Conservation (phyloP, 768 basidiomycete species). For the Gelatoporia subvermispora region DNA sequence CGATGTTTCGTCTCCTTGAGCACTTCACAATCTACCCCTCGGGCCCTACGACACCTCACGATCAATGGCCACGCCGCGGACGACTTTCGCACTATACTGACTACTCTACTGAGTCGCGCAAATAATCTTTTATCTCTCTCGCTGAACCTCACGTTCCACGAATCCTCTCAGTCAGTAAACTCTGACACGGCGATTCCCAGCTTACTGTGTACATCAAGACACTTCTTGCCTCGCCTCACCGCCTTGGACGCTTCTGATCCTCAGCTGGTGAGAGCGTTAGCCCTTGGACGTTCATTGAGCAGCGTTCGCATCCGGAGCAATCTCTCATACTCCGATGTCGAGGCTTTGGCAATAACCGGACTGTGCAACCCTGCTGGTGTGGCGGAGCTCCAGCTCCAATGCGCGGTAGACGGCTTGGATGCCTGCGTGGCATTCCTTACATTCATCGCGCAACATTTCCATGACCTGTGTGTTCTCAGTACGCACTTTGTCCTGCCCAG, state of each 20-base stretch:
- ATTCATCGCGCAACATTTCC: neutral
- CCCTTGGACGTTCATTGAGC: slow-evolving; percentile 5
- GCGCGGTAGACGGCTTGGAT: slow-evolving; percentile 1
- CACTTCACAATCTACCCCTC: slow-evolving; percentile 7
- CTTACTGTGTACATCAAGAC: neutral
- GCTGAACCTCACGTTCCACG: slow-evolving; percentile 8
- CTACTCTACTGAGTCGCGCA: slow-evolving; percentile 7
- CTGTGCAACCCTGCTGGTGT: neutral
- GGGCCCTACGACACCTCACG: slow-evolving; percentile 12
- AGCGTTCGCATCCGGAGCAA: slow-evolving; percentile 2
- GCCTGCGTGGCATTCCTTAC: neutral
- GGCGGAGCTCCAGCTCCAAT: slow-evolving; percentile 4
- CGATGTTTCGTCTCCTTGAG: slow-evolving; percentile 2
- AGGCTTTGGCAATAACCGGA: neutral
- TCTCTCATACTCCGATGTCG: neutral
- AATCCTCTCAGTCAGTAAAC: neutral
- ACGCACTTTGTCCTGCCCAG: slow-evolving; percentile 3
- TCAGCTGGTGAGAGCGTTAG: neutral
- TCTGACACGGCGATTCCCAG: neutral
- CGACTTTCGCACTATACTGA: slow-evolving; percentile 6
- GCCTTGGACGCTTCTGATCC: slow-evolving; percentile 17
- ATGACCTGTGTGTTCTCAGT: neutral
- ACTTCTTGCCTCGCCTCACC: slow-evolving; percentile 14
- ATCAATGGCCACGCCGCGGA: slow-evolving; percentile 5
- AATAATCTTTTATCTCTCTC: slow-evolving; percentile 6